Conservation (phyloP, 176 grass and related monocot genomes). For the Echinochloa phyllopogon region DNA sequence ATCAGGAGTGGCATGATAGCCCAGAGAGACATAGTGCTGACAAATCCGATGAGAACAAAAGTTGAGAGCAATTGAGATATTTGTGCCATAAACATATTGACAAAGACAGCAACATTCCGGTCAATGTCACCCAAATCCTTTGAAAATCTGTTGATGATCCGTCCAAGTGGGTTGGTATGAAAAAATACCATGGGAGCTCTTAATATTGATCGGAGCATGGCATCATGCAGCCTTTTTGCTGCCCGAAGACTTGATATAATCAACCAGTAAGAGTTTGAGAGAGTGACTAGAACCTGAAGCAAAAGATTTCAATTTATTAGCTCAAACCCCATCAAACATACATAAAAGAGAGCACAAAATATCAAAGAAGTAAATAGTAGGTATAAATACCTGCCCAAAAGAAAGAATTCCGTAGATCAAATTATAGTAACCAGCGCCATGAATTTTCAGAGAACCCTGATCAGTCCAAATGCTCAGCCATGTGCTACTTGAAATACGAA, state of each 20-base stretch:
- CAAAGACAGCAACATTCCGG: constrained; percentile 80
- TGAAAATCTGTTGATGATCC: constrained; percentile 98
- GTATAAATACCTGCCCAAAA: constrained; percentile 76
- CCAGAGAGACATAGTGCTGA: constrained; percentile 97
- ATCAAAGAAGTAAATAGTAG: neutral
- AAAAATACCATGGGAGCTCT: constrained; percentile 99
- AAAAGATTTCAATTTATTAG: constrained; percentile 20
- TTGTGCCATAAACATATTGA: constrained; percentile 96
- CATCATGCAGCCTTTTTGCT: constrained; percentile 85
- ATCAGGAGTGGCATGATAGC: constrained; percentile 96
- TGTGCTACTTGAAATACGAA: constrained; percentile 94
- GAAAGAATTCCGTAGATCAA: constrained; percentile 88
- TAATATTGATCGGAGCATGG: constrained; percentile 95
- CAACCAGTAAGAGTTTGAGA: constrained; percentile 90
- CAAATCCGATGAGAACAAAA: constrained; percentile 94
- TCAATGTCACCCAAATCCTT: constrained; percentile 97
- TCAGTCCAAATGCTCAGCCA: constrained; percentile 98
- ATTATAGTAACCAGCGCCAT: constrained; percentile 84
- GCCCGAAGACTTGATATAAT: constrained; percentile 83
- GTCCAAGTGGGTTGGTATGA: constrained; percentile 97
- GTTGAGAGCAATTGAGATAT: constrained; percentile 93
- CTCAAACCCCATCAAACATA: constrained; percentile 11
- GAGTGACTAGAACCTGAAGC: constrained; percentile 78
- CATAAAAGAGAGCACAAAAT: neutral
- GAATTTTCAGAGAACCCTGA: constrained; percentile 74